A percentile compares a stretch with the other conserved stretches of the same genome.
Evolutionary conservation across 257 asterid genomes (phyloP).

Genomic region (Hygrophila difformis): DNA sequence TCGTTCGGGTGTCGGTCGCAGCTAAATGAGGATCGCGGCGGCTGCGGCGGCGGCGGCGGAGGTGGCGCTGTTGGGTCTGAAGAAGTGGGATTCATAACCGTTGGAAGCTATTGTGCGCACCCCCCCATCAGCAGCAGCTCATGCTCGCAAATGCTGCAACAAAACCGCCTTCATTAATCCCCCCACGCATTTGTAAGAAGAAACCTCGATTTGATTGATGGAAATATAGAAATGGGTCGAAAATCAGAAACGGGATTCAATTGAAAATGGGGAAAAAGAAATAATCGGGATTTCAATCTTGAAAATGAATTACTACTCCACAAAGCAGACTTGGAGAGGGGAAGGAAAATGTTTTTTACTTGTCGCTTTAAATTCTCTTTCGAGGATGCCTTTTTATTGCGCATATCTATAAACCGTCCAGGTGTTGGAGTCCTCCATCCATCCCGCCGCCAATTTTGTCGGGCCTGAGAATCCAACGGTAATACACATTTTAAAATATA

Average conservation of each 20-base stretch:
- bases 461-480: too few species aligned
- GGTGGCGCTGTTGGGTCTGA: constrained; percentile 78
- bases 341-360: background rate
- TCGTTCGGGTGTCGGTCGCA: constrained; percentile 92
- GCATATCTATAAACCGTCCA: too few species aligned
- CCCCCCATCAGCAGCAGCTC: constrained; percentile 18
- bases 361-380: background rate
- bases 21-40: constrained; percentile 94
- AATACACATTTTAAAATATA: too few species aligned
- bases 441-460: too few species aligned
- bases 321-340: background rate
- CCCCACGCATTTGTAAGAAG: background rate
- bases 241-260: background rate
- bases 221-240: background rate
- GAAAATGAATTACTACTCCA: too few species aligned
- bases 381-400: background rate
- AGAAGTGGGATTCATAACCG: constrained; percentile 84
- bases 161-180: constrained; percentile 5
- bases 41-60: constrained; percentile 65
- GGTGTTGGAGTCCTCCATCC: too few species aligned
- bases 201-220: background rate
- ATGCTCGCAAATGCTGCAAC: constrained; percentile 20
- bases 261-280: background rate
- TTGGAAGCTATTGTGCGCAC: constrained; percentile 21
- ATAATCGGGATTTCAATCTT: too few species aligned